Conservation (phyloP, 768 basidiomycete species). For the Butyriboletus loyo region DNA sequence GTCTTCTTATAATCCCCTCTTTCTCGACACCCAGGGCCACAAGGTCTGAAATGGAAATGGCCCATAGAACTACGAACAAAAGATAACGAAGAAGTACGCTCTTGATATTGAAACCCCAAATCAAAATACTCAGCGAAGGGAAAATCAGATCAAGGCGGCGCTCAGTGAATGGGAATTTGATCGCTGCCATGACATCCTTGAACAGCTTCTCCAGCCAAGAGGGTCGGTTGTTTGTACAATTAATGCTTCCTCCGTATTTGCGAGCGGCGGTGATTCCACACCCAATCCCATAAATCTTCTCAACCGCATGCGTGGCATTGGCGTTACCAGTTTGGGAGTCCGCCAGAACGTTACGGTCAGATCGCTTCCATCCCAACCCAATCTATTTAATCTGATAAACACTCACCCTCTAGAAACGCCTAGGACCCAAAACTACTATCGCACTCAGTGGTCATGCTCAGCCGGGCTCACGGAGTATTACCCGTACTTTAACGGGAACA, state of each 20-base stretch:
- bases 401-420: constrained; percentile 39
- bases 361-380: constrained; percentile 8
- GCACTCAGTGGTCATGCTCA: constrained; percentile 40
- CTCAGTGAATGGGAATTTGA: constrained; percentile 41
- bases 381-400: constrained; percentile 22
- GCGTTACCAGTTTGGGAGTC: constrained; percentile 35
- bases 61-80: constrained; percentile 42
- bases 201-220: constrained; percentile 42
- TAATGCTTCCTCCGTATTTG: constrained; percentile 49
- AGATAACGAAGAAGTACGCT: constrained; percentile 46
- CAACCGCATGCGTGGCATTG: constrained; percentile 37
- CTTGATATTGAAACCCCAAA: constrained; percentile 17
- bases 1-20: constrained; percentile 11
- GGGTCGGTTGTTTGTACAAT: constrained; percentile 45
- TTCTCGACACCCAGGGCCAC: constrained; percentile 26
- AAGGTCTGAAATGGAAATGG: constrained; percentile 44
- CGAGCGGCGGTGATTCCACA: constrained; percentile 30
- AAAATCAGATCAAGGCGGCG: constrained; percentile 45
- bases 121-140: constrained; percentile 21
- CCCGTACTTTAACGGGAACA: constrained; percentile 59
- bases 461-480: constrained; percentile 15
- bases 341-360: constrained; percentile 46
- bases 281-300: constrained; percentile 27
- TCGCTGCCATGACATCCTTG: constrained; percentile 35
- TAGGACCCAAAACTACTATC: constrained; percentile 45